phyloP scores from a whole-genome alignment of 176 grass and related monocot species.

The Avena atlantica region DNA sequence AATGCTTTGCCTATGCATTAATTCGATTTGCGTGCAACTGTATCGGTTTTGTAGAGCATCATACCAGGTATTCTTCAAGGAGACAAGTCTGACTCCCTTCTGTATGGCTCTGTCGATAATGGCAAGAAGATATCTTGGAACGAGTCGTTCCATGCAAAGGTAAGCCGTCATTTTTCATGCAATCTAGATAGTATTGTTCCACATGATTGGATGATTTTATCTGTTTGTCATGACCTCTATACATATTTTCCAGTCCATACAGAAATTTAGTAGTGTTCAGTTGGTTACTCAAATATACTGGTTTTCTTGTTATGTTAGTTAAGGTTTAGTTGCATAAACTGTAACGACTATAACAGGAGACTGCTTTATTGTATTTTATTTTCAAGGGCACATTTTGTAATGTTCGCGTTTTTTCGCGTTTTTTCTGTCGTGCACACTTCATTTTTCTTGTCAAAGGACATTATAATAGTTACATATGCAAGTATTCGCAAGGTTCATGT shows the following conservation, averaged over 20 bases:
- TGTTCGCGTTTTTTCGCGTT: neutral
- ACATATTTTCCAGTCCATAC: neutral
- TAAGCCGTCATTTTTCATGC: conserved; percentile 29
- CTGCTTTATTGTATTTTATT: conserved; percentile 7
- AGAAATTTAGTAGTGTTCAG: neutral
- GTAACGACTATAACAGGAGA: neutral
- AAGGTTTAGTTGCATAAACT: neutral
- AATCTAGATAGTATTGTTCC: neutral
- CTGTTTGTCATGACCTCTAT: neutral
- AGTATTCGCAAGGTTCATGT: neutral
- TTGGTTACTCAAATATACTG: conserved; percentile 26
- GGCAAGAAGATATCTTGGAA: conserved; percentile 99
- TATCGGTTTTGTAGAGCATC: conserved; percentile 72
- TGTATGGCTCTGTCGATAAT: conserved; percentile 98
- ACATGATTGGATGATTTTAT: neutral
- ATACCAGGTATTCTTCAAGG: conserved; percentile 99
- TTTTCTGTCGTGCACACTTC: neutral
- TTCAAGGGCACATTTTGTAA: conserved; percentile 10
- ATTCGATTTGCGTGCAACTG: neutral
- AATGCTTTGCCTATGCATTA: conserved; percentile 11
- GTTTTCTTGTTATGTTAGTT: neutral
- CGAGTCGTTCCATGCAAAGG: conserved; percentile 94
- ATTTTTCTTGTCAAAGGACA: conserved; percentile 10
- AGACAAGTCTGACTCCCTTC: conserved; percentile 94
- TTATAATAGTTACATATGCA: neutral